phyloP scores from a whole-genome alignment of 352 stramenopile species.

The Phytophthora pisi region DNA sequence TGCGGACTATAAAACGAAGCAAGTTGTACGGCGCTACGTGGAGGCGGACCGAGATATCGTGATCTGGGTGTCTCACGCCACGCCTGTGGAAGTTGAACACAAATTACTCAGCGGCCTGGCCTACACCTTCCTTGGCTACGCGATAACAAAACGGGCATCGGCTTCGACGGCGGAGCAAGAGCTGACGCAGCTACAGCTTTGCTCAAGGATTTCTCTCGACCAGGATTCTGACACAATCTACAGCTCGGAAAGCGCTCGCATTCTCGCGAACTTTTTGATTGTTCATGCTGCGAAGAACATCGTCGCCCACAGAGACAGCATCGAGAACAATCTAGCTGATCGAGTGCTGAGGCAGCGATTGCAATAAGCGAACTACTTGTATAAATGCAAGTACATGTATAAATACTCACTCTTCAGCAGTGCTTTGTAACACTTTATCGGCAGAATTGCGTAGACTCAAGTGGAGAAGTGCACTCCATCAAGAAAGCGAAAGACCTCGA shows the following conservation, averaged over 20 bases:
- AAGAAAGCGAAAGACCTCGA: too few species aligned
- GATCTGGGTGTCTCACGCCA: conserved; percentile 57
- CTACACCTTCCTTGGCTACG: conserved; percentile 66
- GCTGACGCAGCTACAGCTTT: conserved; percentile 53
- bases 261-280: conserved; percentile 51
- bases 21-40: conserved; percentile 61
- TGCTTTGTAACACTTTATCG: too few species aligned
- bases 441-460: too few species aligned
- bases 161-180: conserved; percentile 28
- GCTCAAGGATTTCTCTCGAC: conserved; percentile 54
- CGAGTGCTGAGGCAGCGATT: conserved; percentile 12
- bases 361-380: conserved; percentile 3
- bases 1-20: conserved; percentile 56
- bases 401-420: too few species aligned
- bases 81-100: conserved; percentile 55
- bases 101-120: conserved; percentile 38
- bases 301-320: conserved; percentile 42
- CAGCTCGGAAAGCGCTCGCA: conserved; percentile 35
- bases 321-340: conserved; percentile 42
- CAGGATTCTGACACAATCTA: conserved; percentile 34
- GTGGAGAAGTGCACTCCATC: too few species aligned
- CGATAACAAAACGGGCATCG: conserved; percentile 45
- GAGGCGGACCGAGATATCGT: conserved; percentile 63
- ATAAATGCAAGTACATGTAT: too few species aligned
- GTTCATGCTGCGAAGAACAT: conserved; percentile 47